Evolutionary conservation across 495 filamentous ascomycete species (phyloP).

Genomic region (Annulohypoxylon stygium): DNA sequence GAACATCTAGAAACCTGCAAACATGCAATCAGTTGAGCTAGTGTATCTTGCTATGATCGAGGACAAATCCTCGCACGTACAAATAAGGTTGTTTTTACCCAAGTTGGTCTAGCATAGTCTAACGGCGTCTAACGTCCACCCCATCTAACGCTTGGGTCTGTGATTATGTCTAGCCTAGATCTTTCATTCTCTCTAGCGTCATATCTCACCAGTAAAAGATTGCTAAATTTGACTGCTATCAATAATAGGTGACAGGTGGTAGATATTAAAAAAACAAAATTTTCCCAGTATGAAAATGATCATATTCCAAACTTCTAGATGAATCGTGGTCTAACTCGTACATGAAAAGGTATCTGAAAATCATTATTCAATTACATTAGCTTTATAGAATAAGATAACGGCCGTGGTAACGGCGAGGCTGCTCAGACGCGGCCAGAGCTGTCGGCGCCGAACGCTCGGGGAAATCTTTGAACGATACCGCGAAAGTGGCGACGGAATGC

Average conservation of each 20-base stretch:
- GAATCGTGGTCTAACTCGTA: background rate
- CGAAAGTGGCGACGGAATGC: slow-evolving; percentile 67
- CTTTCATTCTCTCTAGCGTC: background rate
- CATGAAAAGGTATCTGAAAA: background rate
- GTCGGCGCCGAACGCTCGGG: slow-evolving; percentile 56
- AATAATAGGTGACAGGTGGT: background rate
- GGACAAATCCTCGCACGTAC: background rate
- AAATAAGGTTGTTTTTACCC: slow-evolving; percentile 19
- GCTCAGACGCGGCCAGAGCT: slow-evolving; percentile 34
- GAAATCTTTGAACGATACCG: slow-evolving; percentile 66
- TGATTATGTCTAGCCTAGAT: slow-evolving; percentile 1
- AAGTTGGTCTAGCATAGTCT: background rate
- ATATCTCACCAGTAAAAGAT: background rate
- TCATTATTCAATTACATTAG: background rate
- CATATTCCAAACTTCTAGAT: background rate
- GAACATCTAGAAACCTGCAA: background rate
- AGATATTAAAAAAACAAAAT: background rate
- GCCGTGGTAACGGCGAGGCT: slow-evolving; percentile 55
- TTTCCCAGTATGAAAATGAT: background rate
- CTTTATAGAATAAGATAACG: slow-evolving; percentile 53
- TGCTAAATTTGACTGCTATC: background rate
- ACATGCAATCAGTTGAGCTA: background rate
- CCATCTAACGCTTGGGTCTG: background rate
- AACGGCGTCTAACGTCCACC: background rate
- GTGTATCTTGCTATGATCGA: background rate